phyloP scores from a whole-genome alignment of 768 basidiomycete genomes.

The Termitomyces sp. region DNA sequence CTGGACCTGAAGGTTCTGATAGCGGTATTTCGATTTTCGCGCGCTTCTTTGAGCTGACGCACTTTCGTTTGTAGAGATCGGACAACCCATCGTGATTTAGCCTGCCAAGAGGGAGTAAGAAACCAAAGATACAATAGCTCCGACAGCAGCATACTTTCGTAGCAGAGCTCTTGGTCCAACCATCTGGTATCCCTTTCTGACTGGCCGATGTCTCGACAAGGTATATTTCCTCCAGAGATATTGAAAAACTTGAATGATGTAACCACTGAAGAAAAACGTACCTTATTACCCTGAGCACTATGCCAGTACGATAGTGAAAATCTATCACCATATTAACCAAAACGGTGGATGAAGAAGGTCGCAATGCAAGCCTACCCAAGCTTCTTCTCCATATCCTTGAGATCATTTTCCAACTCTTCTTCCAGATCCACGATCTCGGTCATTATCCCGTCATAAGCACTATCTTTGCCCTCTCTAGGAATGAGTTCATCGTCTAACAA shows the following conservation, averaged over 20 bases:
- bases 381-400: conserved; percentile 61
- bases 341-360: conserved; percentile 3
- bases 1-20: conserved; percentile 81
- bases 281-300: conserved; percentile 80
- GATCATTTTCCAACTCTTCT: conserved; percentile 56
- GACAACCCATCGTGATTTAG: conserved; percentile 70
- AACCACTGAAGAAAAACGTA: conserved; percentile 12
- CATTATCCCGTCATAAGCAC: conserved; percentile 74
- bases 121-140: neutral
- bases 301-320: conserved; percentile 38
- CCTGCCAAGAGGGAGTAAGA: conserved; percentile 31
- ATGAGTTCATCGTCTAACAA: conserved; percentile 64
- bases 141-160: conserved; percentile 60
- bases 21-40: conserved; percentile 76
- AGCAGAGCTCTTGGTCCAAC: conserved; percentile 75
- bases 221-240: conserved; percentile 69
- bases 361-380: conserved; percentile 43
- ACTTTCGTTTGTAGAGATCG: conserved; percentile 67
- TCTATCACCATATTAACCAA: conserved; percentile 14
- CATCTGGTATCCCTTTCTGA: conserved; percentile 63
- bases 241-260: neutral
- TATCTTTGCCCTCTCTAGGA: conserved; percentile 82
- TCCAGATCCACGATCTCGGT: conserved; percentile 69
- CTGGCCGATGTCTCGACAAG: conserved; percentile 66
- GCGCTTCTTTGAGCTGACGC: conserved; percentile 85